Base-by-base conservation (phyloP, 208 protist species). In the Acanthamoeba lenticulata region DNA sequence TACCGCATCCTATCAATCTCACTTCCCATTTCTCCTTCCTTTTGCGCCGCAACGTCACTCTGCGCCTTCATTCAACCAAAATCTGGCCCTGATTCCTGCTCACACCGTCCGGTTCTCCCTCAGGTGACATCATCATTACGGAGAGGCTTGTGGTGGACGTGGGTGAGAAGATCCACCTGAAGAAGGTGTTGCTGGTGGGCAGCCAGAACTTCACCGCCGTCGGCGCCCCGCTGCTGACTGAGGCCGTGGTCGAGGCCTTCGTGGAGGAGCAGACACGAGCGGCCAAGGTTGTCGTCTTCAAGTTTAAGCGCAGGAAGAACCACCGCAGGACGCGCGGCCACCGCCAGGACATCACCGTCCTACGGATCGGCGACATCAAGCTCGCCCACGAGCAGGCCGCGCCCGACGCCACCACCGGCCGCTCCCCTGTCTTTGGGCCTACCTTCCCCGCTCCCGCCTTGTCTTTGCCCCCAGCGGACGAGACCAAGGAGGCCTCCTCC, bases 281-380 rank as follows among this genome's bases (percentile, higher is more conserved):
- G 32, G 45, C 42, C n/a, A 88, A 88, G 79, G 79, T 88, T 29
- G 45, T 88, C 27, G 47, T 88, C 38, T 88, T 88, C 45, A 88
- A 88, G 79, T 62, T 62, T n/a, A 88, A 88, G 47, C 79, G 79
- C 5, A 88, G 79, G 47, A 88, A 88, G 45, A 88, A 60, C 45
- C 42, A 49, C 47, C 79, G 47, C 42, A 49, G 79, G 45, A 88
- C 79, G 29, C 42, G 47, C 42, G 79, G 79, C 21, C 79, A 88
- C 24, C 79, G 79, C 79, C 79, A 88, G 79, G 45, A 49, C 47
- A 60, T 88, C 79, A 62, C 79, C 47, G 79, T 88, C 45, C 79
- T 88, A 7, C 79, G 79, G 45, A 88, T 88, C 47, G 44, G 79
- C 42, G 24, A 88, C 79, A 42, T 88, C 42, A 49, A 60, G 42